These are phyloP conservation scores for Nannochloris sp. DNA, from an alignment of 139 green algal genomes.

Conservation along the genomic window DNA sequence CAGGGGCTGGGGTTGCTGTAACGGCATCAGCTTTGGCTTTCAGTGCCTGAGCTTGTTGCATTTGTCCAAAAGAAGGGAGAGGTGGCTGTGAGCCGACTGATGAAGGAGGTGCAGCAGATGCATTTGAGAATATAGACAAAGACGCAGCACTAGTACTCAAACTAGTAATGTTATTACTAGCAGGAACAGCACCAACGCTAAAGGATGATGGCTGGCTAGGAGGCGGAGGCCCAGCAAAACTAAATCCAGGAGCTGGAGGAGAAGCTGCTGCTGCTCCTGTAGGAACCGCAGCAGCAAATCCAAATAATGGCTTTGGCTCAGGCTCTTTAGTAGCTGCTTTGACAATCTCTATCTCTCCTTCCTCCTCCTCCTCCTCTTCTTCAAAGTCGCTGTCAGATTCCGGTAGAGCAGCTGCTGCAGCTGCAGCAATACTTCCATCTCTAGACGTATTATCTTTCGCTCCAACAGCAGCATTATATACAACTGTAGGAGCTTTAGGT, in stretches of 20 bases:
- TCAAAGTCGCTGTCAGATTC: slow-evolving; percentile 11
- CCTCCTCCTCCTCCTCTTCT: background rate
- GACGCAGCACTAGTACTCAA: background rate
- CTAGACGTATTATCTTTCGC: background rate
- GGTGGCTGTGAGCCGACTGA: background rate
- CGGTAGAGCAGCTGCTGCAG: background rate
- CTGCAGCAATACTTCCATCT: background rate
- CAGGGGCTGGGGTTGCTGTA: background rate
- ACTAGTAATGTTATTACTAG: background rate
- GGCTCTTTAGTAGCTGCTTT: background rate
- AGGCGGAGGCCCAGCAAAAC: background rate
- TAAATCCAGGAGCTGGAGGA: background rate
- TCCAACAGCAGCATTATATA: background rate
- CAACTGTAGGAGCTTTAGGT: background rate
- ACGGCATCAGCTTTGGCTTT: too few relatives aligned
- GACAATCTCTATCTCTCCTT: background rate
- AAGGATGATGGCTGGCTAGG: background rate
- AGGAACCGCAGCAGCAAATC: too few relatives aligned
- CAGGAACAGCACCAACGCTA: background rate
- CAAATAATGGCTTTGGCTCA: background rate
- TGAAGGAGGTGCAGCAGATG: background rate
- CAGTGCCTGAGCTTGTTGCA: background rate
- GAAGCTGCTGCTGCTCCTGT: background rate
- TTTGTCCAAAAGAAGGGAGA: background rate
- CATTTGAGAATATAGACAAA: background rate